Conservation (phyloP, 768 basidiomycete species). For the Coprinopsis marcescibilis region DNA sequence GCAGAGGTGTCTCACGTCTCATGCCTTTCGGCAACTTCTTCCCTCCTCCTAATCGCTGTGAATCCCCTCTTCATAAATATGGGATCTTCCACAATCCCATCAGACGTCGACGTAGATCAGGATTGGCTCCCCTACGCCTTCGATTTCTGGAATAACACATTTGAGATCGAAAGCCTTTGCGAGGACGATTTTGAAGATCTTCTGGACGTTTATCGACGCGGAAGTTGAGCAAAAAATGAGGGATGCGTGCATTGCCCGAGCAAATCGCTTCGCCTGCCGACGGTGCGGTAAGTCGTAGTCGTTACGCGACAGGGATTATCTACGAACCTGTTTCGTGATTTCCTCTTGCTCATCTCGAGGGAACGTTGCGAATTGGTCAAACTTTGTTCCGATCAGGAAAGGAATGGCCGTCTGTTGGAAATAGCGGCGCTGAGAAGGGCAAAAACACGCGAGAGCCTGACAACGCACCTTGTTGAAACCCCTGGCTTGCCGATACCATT, state of each 20-base stretch:
- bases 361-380: conserved; percentile 94
- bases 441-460: not conserved
- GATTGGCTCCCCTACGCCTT: conserved; percentile 93
- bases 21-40: no score
- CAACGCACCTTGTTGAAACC: conserved; percentile 93
- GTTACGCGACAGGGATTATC: conserved; percentile 5
- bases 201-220: conserved; percentile 99
- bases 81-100: conserved; percentile 10
- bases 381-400: conserved; percentile 97
- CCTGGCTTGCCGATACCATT: conserved; percentile 98
- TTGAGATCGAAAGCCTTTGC: conserved; percentile 98
- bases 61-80: no score
- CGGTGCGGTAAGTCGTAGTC: not conserved
- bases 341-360: conserved; percentile 98
- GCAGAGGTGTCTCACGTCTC: no score
- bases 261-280: conserved; percentile 88
- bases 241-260: conserved; percentile 99
- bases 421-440: not conserved
- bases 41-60: no score
- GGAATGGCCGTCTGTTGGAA: conserved; percentile 91
- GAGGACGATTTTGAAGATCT: conserved; percentile 97
- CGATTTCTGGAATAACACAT: conserved; percentile 97
- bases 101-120: conserved; percentile 88
- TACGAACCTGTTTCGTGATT: conserved; percentile 88
- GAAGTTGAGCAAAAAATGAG: conserved; percentile 98